Base-by-base conservation (phyloP, 345 rosid genomes). In the Tarenaya hassleriana region DNA sequence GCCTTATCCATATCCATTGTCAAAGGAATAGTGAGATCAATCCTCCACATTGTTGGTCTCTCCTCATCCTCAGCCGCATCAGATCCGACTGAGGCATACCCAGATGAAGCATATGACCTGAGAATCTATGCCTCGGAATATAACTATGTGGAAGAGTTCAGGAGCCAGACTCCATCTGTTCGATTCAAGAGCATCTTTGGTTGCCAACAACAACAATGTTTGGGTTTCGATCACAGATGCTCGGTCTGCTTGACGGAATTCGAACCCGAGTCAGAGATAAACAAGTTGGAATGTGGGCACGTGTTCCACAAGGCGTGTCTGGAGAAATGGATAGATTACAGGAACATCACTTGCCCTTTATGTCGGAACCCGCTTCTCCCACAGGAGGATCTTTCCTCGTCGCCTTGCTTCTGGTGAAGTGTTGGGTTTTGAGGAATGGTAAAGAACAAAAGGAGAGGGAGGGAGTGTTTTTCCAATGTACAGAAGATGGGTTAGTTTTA, bases 1-100 rank as follows among this genome's bases (percentile, higher is more conserved):
- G 86, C 84, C 14, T 34, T 73, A 27, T 77, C 90, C 7, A 69
- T 79, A 56, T 79, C 83, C 16, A 51, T 83, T n/a, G 68, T 83
- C 32, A 75, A 77, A 58, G 79, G 78, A 45, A 51, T 79, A 34
- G 66, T 83, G 38, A 55, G 82, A 39, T 62, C 84, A 10, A 73
- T 83, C 63, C 80, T 83, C 48, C 66, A 70, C 46, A 42, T 77
- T 17, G 66, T 83, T 0, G 86, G 90, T 19, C 59, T 77, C 14
- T 16, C 70, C 0, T 34, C 70, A 15, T 19, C 71, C 8, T 12
- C 60, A 15, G 58, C 67, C 13, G 40, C 62, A 4, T 72, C 60
- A 33, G 50, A 12, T 12, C 41, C 66, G 10, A 7, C 40, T 9
- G 78, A 68, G 11, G 34, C 73, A 10, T 46, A 35, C 0, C 2